Evolutionary conservation across 2,329 filamentous ascomycete species (phyloP), one percentile per base, ranked within the genome.

Genomic region (Fusarium nurragi): DNA sequence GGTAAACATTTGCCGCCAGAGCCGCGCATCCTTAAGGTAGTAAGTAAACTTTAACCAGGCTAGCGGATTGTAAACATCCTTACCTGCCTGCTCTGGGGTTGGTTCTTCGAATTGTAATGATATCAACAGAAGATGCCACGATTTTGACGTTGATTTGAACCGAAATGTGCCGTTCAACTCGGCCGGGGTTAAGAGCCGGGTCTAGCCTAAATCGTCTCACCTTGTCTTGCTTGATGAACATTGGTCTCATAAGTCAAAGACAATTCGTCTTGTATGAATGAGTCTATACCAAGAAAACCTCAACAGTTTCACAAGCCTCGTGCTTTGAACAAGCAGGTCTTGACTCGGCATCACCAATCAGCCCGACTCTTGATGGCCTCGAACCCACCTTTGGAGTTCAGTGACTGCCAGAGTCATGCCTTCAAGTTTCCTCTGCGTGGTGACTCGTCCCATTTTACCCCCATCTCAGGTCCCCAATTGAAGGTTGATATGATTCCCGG

Each of bases 161-260:
- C 56, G 47, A 60, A 38, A 61, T 54, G 28, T 32, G 55, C 32
- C 48, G 30, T 40, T 44, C 53, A 57, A 36, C 48, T 56, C 50
- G 57, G 54, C 61, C 61, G 61, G 68, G 58, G 49, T 59, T 46
- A 13, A 32, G 54, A 70, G 46, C 58, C 58, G 63, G 54, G 53
- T 54, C 67, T 71, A 71, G 59, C 65, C 69, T 56, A 61, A 70
- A 61, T 67, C 32, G 69, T 65, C 69, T 71, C 67, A 71, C 69
- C 69, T 69, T 71, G 60, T 60, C 50, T 57, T 38, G 49, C 34
- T 52, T 44, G 36, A 45, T 38, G 38, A 40, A 59, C 44, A 21
- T 43, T 43, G 28, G 38, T 16, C 21, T 59, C 34, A 62, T 44
- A 41, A 52, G 32, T 34, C 23, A 21, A 43, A 55, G 18, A 25